A percentile compares a stretch with the other conserved stretches of the same genome.
phyloP scores from a whole-genome alignment of 176 grass and related monocot genomes.

The Hsuehochloa calcarea region DNA sequence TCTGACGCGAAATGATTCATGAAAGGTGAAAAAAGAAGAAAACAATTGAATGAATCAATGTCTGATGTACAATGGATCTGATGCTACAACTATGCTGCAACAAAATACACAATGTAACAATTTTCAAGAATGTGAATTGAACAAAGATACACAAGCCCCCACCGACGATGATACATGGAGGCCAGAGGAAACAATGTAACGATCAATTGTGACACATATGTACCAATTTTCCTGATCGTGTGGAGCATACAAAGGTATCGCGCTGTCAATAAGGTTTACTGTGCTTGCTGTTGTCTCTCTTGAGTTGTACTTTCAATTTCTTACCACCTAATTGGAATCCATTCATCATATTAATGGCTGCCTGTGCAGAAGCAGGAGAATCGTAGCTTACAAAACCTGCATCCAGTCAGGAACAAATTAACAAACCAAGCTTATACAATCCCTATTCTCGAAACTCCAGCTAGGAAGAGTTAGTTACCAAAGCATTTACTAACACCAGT shows the following conservation, averaged over 20 bases:
- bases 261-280: conserved; percentile 67
- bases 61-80: conserved; percentile 64
- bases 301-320: conserved; percentile 99
- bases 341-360: conserved; percentile 83
- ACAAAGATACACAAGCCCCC: conserved; percentile 55
- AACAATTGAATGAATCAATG: conserved; percentile 85
- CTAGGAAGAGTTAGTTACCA: conserved; percentile 51
- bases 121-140: conserved; percentile 59
- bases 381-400: conserved; percentile 98
- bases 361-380: conserved; percentile 63
- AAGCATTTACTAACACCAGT: conserved; percentile 99
- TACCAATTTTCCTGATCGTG: conserved; percentile 46
- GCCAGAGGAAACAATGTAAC: conserved; percentile 48
- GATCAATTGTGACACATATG: conserved; percentile 62
- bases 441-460: neutral
- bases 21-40: neutral
- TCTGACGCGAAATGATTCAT: neutral
- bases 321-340: conserved; percentile 88
- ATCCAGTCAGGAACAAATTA: conserved; percentile 27
- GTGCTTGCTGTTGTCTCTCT: conserved; percentile 92
- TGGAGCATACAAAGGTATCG: neutral
- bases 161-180: conserved; percentile 7
- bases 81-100: conserved; percentile 63
- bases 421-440: conserved; percentile 17
- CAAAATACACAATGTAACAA: conserved; percentile 51